Conservation (phyloP, 352 stramenopile species). For the Phytopythium cucurbitacearum region DNA sequence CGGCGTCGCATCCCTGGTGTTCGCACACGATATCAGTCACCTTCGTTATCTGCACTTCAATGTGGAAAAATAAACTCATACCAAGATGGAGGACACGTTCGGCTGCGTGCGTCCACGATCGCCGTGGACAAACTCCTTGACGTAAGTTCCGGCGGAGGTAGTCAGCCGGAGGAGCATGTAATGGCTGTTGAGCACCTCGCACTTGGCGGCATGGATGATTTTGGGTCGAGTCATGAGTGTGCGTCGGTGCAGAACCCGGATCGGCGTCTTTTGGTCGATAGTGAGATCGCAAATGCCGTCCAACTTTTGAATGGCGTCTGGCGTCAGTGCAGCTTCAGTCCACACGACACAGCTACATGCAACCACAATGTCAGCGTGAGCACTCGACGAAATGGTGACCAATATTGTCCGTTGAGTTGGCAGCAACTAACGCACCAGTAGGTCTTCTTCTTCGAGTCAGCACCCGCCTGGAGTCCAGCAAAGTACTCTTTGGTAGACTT, state of each 20-base stretch:
- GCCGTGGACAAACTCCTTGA: constrained; percentile 99
- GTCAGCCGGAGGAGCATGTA: constrained; percentile 95
- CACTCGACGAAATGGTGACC: not conserved
- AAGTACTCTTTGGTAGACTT: constrained; percentile 80
- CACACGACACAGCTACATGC: constrained; percentile 70
- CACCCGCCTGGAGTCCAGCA: constrained; percentile 64
- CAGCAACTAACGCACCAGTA: constrained; percentile 54
- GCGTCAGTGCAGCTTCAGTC: constrained; percentile 54
- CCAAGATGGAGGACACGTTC: constrained; percentile 90
- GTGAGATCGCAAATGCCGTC: constrained; percentile 78
- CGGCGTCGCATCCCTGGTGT: constrained; percentile 74
- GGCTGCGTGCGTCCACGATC: constrained; percentile 97
- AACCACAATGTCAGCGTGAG: not conserved
- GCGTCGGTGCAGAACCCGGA: constrained; percentile 97
- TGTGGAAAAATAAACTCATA: constrained; percentile 17
- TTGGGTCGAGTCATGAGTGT: constrained; percentile 92
- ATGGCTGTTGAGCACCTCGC: constrained; percentile 92
- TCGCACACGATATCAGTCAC: not conserved
- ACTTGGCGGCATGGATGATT: constrained; percentile 84
- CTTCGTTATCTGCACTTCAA: not conserved
- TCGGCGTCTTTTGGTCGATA: constrained; percentile 94
- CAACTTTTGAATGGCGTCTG: constrained; percentile 61
- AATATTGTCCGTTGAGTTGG: not conserved
- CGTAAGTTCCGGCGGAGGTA: constrained; percentile 96
- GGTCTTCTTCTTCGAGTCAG: constrained; percentile 86